phyloP scores from a whole-genome alignment of 169 alveolate species.

The Plasmodium coatneyi region DNA sequence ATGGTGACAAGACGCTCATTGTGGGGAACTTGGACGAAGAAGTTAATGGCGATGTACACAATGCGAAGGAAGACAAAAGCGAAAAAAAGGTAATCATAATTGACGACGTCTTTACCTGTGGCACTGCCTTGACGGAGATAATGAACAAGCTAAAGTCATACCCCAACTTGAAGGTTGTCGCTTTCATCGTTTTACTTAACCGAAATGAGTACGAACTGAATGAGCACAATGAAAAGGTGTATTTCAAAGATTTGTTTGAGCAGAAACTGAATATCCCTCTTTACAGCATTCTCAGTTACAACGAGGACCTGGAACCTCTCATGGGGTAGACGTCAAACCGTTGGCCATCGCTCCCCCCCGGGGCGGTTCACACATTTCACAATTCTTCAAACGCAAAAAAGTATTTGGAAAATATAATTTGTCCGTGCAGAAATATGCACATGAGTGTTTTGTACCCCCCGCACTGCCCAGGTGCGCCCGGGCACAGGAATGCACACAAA shows the following conservation, averaged over 20 bases:
- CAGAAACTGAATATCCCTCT: conserved; percentile 16
- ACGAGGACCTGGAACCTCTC: conserved; percentile 25
- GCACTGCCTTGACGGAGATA: conserved; percentile 49
- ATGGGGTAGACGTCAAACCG: not conserved
- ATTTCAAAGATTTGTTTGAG: conserved; percentile 40
- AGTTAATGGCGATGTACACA: not conserved
- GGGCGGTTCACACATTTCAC: not conserved
- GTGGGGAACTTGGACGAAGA: conserved; percentile 19
- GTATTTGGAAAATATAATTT: not conserved
- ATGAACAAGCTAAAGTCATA: conserved; percentile 23
- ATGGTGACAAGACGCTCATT: conserved; percentile 30
- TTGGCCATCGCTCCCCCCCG: not conserved
- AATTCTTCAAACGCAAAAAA: not conserved
- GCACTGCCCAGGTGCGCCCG: not conserved
- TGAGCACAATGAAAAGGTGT: conserved; percentile 30
- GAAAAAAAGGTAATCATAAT: conserved; percentile 36
- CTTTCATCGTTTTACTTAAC: conserved; percentile 29
- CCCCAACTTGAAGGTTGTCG: conserved; percentile 1
- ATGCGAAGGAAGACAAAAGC: not conserved
- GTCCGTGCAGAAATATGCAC: not conserved
- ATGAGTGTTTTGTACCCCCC: not conserved
- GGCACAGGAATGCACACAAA: not conserved
- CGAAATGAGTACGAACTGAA: conserved; percentile 50
- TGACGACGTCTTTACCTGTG: conserved; percentile 65
- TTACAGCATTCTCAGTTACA: conserved; percentile 8